A percentile compares a stretch with the other conserved stretches of the same genome.
Evolutionary conservation across 441 rosid genomes (phyloP).

Genomic region (Biscutella laevigata): DNA sequence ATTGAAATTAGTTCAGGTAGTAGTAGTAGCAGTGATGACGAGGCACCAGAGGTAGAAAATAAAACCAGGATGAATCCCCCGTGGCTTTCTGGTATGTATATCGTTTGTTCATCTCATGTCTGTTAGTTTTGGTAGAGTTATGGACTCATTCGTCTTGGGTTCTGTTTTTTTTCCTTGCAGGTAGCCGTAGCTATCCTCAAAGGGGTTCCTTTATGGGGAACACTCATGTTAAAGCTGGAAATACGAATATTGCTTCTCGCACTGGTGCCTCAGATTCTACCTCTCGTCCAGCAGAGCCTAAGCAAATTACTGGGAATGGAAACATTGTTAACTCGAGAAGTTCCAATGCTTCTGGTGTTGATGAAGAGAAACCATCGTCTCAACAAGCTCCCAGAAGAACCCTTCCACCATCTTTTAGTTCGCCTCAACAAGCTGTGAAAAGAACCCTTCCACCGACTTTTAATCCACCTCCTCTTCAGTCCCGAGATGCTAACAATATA

Average conservation of each 20-base stretch:
- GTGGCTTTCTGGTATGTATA: conserved; percentile 40
- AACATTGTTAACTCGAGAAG: conserved; percentile 42
- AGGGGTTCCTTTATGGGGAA: conserved; percentile 22
- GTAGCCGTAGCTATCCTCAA: conserved; percentile 27
- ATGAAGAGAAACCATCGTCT: conserved; percentile 51
- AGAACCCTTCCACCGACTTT: no score
- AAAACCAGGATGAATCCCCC: conserved; percentile 38
- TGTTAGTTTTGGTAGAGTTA: conserved; percentile 13
- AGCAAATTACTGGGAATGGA: conserved; percentile 30
- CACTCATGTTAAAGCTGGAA: conserved; percentile 29
- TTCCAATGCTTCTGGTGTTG: conserved; percentile 38
- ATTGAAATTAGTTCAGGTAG: conserved; percentile 57
- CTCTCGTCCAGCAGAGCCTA: conserved; percentile 31
- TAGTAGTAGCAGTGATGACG: conserved; percentile 50
- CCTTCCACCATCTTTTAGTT: conserved; percentile 46
- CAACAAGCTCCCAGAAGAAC: conserved; percentile 63
- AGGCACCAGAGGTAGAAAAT: conserved; percentile 25
- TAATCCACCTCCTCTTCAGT: conserved; percentile 15
- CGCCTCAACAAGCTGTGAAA: no score
- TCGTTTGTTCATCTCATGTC: not conserved
- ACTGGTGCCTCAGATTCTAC: conserved; percentile 21
- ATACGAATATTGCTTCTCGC: conserved; percentile 19
- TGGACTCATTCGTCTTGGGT: not conserved
- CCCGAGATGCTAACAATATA: conserved; percentile 29
- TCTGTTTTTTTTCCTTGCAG: conserved; percentile 26